Conservation (phyloP, 2,329 filamentous ascomycete genomes). For the Diaporthe ampelina region DNA sequence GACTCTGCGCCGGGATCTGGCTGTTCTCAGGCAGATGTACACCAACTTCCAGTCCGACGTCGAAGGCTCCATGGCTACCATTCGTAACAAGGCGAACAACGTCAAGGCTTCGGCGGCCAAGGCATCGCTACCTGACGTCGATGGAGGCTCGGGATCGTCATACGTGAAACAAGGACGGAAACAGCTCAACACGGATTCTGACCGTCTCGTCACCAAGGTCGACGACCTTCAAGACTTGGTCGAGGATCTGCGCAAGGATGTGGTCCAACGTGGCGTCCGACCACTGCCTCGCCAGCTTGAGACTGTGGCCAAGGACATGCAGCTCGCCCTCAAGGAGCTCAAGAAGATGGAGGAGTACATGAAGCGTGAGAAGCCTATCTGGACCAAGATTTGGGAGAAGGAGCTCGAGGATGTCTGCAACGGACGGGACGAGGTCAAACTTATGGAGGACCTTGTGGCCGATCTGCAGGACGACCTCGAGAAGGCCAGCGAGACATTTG, state of each 20-base stretch:
- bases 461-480: constrained; percentile 96
- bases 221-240: constrained; percentile 98
- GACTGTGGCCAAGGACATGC: constrained; percentile 88
- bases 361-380: constrained; percentile 91
- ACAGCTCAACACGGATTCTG: constrained; percentile 86
- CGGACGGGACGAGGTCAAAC: constrained; percentile 92
- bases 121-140: constrained; percentile 77
- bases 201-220: constrained; percentile 90
- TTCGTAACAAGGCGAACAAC: constrained; percentile 84
- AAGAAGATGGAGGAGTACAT: constrained; percentile 96
- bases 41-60: constrained; percentile 91
- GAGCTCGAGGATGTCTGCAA: constrained; percentile 96
- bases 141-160: constrained; percentile 83
- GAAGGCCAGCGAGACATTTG: constrained; percentile 93
- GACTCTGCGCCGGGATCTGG: constrained; percentile 86
- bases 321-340: constrained; percentile 83
- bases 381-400: constrained; percentile 99
- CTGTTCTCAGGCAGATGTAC: constrained; percentile 93
- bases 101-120: constrained; percentile 84
- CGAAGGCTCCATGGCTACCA: constrained; percentile 85
- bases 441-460: constrained; percentile 94
- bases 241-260: constrained; percentile 97
- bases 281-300: constrained; percentile 93
- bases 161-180: constrained; percentile 93
- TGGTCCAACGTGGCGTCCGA: constrained; percentile 91